Evolutionary conservation across 75 land plant genomes (phyloP), one percentile per base, ranked within the genome.

Genomic region (Picea sitchensis): DNA sequence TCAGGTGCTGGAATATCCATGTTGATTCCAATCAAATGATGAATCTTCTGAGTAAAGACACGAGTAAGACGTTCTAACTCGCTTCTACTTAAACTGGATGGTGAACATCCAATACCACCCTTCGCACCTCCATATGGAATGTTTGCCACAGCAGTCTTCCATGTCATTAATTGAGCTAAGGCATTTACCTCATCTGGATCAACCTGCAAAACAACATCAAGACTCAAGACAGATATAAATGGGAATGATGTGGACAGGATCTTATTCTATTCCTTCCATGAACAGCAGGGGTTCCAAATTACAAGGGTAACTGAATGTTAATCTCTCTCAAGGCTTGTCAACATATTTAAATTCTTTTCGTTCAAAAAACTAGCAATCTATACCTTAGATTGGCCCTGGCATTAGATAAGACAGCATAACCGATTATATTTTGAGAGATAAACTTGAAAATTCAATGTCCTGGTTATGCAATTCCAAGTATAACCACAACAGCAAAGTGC

Each of bases 121-220:
- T 96, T 96, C 21, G 98, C 98, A 1, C 98, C 98, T 76, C 98
- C 98, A 78, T 94, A 96, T 18, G 98, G 98, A 36, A 94, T 87
- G 36, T 94, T 90, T 59, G 91, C 98, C 20, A 96, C 93, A 32
- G 98, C 97, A 44, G 98, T 90, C 83, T 96, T 96, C 98, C 98
- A 96, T 68, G 98, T 94, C 98, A 96, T 96, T 11, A 96, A 80
- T 83, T 96, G 98, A 76, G 98, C 98, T 65, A 95, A 82, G 11
- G 98, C 98, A 84, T 95, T 95, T 62, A 95, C 98, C 65, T 95
- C 98, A 80, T 95, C 91, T 51, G 93, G 94, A 74, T 95, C 96
- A 75, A 94, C 98, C 98, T 95, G 81, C 44, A 81, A 41, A 47
- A 56, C 54, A 71, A 44, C 74, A 71, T 71, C 74, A 71, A 80